These are phyloP conservation scores for Suhomyces anneliseae DNA, from an alignment of 1,139 yeast genomes.

Conservation along the genomic window DNA sequence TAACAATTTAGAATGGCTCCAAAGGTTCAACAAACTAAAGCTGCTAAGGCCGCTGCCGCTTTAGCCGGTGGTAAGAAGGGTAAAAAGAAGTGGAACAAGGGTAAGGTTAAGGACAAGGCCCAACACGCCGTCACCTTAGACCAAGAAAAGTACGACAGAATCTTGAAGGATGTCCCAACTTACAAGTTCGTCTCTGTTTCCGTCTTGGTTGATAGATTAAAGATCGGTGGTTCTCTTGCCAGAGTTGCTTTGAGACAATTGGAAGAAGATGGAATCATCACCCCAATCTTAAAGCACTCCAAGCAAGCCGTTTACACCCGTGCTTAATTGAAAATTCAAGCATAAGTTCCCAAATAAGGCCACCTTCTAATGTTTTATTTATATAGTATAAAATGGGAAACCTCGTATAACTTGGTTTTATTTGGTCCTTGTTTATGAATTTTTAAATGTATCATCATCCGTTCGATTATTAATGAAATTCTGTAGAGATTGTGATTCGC, in stretches of 20 bases:
- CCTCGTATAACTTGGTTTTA: constrained; percentile 7
- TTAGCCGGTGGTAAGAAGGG: constrained; percentile 99
- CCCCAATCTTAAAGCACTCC: constrained; percentile 93
- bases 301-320: constrained; percentile 93
- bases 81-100: constrained; percentile 99
- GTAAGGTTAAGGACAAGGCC: constrained; percentile 99
- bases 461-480: background rate
- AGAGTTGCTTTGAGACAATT: constrained; percentile 97
- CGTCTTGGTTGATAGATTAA: constrained; percentile 97
- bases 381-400: constrained; percentile 8
- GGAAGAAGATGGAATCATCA: constrained; percentile 93
- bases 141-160: constrained; percentile 99
- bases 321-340: constrained; percentile 13
- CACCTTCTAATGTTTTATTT: constrained; percentile 9
- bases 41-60: constrained; percentile 99
- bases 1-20: constrained; percentile 84
- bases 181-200: constrained; percentile 98
- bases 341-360: constrained; percentile 6
- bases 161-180: constrained; percentile 98
- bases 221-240: constrained; percentile 99
- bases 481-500: background rate
- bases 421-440: constrained; percentile 8
- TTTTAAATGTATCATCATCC: constrained; percentile 8
- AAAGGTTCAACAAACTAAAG: constrained; percentile 98
- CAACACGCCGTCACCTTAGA: constrained; percentile 96